Evolutionary conservation across 2,329 filamentous ascomycete genomes (phyloP).

Genomic region (Aspergillus fijiensis): DNA sequence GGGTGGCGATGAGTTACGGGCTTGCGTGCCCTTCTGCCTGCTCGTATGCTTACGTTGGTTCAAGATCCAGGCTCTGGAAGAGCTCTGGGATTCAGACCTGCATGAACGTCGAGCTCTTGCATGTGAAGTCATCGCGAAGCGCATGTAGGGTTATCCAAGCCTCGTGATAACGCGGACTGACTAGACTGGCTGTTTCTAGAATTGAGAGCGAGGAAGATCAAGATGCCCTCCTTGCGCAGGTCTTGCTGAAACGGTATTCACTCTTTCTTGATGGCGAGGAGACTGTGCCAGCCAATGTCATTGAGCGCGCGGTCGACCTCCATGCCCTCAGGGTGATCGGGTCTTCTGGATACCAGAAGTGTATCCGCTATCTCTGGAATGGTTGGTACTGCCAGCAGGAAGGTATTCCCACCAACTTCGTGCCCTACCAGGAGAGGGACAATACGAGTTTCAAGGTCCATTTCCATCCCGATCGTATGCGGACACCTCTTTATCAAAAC

Average conservation of each 20-base stretch:
- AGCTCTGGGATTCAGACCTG: slow-evolving; percentile 90
- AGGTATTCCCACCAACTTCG: slow-evolving; percentile 81
- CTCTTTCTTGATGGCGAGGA: slow-evolving; percentile 70
- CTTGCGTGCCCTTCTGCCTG: slow-evolving; percentile 82
- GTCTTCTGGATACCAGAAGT: slow-evolving; percentile 93
- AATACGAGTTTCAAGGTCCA: slow-evolving; percentile 76
- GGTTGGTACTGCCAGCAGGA: slow-evolving; percentile 98
- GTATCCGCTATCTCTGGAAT: slow-evolving; percentile 86
- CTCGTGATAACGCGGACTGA: neutral
- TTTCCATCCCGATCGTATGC: slow-evolving; percentile 91
- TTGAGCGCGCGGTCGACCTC: slow-evolving; percentile 90
- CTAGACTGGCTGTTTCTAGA: slow-evolving; percentile 41
- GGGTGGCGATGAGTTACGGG: slow-evolving; percentile 69
- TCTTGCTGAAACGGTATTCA: slow-evolving; percentile 86
- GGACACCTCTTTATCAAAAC: slow-evolving; percentile 90
- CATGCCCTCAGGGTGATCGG: slow-evolving; percentile 88
- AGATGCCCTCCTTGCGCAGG: slow-evolving; percentile 72
- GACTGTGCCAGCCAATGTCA: slow-evolving; percentile 77
- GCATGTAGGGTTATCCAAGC: slow-evolving; percentile 44
- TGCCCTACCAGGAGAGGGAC: slow-evolving; percentile 80
- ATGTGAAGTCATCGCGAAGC: slow-evolving; percentile 90
- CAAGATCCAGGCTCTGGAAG: slow-evolving; percentile 70
- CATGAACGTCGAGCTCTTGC: slow-evolving; percentile 76
- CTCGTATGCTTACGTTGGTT: slow-evolving; percentile 76
- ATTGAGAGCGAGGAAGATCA: slow-evolving; percentile 84